phyloP scores from a whole-genome alignment of 2,329 filamentous ascomycete genomes.

The Aspergillus pseudotamarii region DNA sequence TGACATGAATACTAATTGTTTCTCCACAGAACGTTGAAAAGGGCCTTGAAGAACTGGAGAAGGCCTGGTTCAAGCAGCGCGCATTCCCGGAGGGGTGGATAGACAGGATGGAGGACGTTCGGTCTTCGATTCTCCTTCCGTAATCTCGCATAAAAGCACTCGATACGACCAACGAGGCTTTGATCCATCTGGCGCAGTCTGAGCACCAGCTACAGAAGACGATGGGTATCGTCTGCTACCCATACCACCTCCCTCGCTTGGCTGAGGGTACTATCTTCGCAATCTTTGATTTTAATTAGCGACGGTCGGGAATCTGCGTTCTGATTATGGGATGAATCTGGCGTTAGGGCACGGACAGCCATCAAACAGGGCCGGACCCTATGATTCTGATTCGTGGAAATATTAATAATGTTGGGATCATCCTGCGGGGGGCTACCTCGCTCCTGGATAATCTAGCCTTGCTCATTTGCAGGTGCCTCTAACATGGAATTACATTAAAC shows the following conservation, averaged over 20 bases:
- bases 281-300: slow-evolving; percentile 11
- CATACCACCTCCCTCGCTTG: neutral
- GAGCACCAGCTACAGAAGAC: neutral
- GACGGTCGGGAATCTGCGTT: slow-evolving; percentile 4
- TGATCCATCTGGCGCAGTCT: neutral
- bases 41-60: slow-evolving; percentile 32
- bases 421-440: neutral
- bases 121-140: slow-evolving; percentile 36
- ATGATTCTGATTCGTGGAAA: slow-evolving; percentile 10
- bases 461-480: neutral
- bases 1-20: slow-evolving; percentile 2
- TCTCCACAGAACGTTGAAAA: slow-evolving; percentile 32
- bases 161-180: neutral
- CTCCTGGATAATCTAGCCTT: neutral
- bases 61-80: slow-evolving; percentile 36
- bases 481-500: neutral
- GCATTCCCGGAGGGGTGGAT: slow-evolving; percentile 37
- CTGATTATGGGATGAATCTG: neutral
- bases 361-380: slow-evolving; percentile 13
- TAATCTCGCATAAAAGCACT: slow-evolving; percentile 13
- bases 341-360: slow-evolving; percentile 9
- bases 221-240: neutral
- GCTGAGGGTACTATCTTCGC: neutral
- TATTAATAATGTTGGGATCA: slow-evolving; percentile 7
- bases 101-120: slow-evolving; percentile 35